phyloP scores from a whole-genome alignment of 2,329 filamentous ascomycete species.

The Alternaria atra region DNA sequence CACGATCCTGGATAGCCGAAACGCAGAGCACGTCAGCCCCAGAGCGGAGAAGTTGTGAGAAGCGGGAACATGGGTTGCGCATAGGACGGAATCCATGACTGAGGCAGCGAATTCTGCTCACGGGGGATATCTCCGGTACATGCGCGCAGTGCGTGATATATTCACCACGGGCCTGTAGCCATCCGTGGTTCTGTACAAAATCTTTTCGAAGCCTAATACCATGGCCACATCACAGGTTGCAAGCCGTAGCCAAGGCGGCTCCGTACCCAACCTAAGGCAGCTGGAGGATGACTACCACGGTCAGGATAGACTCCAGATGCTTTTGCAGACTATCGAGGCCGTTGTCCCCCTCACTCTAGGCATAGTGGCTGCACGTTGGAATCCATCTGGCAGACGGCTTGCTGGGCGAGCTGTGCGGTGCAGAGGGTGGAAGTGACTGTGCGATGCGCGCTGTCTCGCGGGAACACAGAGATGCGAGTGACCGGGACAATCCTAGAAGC shows the following conservation, averaged over 20 bases:
- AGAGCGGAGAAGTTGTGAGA: constrained; percentile 29
- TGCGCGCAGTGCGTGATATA: constrained; percentile 21
- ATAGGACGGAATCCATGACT: constrained; percentile 25
- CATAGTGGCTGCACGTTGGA: constrained; percentile 27
- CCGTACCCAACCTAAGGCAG: constrained; percentile 9
- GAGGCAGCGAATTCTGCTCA: constrained; percentile 29
- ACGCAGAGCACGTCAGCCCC: constrained; percentile 43
- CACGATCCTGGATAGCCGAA: constrained; percentile 37
- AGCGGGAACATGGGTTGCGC: constrained; percentile 34
- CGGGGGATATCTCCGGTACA: constrained; percentile 13
- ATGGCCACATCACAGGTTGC: constrained; percentile 24
- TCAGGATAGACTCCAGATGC: constrained; percentile 2
- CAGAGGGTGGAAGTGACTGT: constrained; percentile 29
- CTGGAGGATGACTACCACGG: constrained; percentile 7
- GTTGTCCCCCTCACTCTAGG: constrained; percentile 28
- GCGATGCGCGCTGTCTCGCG: constrained; percentile 27
- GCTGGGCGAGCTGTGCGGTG: constrained; percentile 20
- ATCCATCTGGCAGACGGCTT: constrained; percentile 26
- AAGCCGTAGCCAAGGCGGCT: constrained; percentile 24
- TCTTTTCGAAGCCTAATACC: constrained; percentile 8
- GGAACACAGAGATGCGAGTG: constrained; percentile 32
- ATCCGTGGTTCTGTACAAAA: constrained; percentile 22
- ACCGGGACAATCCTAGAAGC: constrained; percentile 40
- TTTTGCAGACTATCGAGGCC: constrained; percentile 17
- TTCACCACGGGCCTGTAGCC: constrained; percentile 13